Percentiles rank a stretch among this genome's conserved stretches.
Conservation (phyloP, 2,329 filamentous ascomycete species). For the Penicillium concentricum region DNA sequence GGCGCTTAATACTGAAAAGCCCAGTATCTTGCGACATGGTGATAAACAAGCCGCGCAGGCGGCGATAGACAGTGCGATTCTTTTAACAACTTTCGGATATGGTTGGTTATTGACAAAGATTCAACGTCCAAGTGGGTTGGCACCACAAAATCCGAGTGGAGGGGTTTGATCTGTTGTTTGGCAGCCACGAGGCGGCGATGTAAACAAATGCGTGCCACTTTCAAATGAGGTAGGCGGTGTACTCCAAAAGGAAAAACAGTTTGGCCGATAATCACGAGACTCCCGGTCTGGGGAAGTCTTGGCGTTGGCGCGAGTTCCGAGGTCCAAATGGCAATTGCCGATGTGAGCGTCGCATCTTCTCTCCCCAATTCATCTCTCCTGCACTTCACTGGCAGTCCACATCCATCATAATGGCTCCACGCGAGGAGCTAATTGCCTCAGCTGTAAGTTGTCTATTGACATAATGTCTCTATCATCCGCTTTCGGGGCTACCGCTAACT, state of each 20-base stretch:
- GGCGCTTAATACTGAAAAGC: slow-evolving; percentile 87
- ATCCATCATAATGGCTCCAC: slow-evolving; percentile 67
- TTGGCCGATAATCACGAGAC: slow-evolving; percentile 30
- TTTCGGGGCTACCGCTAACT: slow-evolving; percentile 29
- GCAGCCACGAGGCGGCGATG: slow-evolving; percentile 22
- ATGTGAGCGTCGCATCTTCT: slow-evolving; percentile 21
- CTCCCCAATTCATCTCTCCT: slow-evolving; percentile 13
- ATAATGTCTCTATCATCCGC: slow-evolving; percentile 24
- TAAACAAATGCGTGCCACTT: slow-evolving; percentile 39
- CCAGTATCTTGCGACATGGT: slow-evolving; percentile 83
- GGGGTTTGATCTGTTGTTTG: slow-evolving; percentile 17
- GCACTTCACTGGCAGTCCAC: slow-evolving; percentile 11
- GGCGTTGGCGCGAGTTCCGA: slow-evolving; percentile 34
- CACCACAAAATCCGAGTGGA: slow-evolving; percentile 16
- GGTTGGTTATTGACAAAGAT: background rate
- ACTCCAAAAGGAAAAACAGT: slow-evolving; percentile 17
- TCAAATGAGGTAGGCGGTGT: slow-evolving; percentile 33
- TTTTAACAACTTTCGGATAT: background rate
- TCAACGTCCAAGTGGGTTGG: slow-evolving; percentile 2
- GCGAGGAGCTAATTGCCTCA: slow-evolving; percentile 87
- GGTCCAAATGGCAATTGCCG: slow-evolving; percentile 35
- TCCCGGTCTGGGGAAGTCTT: slow-evolving; percentile 33
- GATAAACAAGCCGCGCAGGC: slow-evolving; percentile 31
- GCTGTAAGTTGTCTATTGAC: slow-evolving; percentile 57
- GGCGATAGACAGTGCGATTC: slow-evolving; percentile 11